These are phyloP conservation scores for Salix dunnii DNA, from an alignment of 345 rosid genomes.

Conservation along the genomic window DNA sequence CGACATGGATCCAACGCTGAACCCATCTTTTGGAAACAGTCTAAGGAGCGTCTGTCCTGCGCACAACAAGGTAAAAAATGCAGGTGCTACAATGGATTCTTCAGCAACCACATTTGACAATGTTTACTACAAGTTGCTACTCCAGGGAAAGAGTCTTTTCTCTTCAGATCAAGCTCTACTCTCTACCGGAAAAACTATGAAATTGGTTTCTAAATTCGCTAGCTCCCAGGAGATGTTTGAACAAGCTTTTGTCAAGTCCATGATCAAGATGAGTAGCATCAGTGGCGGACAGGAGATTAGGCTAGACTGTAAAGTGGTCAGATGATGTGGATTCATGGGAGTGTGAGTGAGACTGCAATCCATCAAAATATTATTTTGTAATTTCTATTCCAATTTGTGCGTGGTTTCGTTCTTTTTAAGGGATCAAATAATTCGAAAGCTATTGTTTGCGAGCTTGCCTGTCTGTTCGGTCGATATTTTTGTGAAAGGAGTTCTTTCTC, in stretches of 20 bases:
- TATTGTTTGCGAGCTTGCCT: neutral
- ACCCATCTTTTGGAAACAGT: slow-evolving; percentile 56
- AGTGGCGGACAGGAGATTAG: slow-evolving; percentile 77
- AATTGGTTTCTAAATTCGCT: slow-evolving; percentile 54
- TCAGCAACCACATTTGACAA: slow-evolving; percentile 51
- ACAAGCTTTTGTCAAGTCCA: slow-evolving; percentile 62
- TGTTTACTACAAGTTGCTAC: slow-evolving; percentile 59
- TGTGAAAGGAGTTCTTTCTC: too few species aligned
- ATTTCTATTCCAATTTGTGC: neutral
- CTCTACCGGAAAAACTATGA: slow-evolving; percentile 37
- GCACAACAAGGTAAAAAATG: slow-evolving; percentile 59
- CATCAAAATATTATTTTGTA: neutral
- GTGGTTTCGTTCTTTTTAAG: neutral
- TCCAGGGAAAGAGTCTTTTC: slow-evolving; percentile 65
- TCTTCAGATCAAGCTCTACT: slow-evolving; percentile 85
- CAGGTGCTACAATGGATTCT: slow-evolving; percentile 57
- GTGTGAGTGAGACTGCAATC: neutral
- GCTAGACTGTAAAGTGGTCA: slow-evolving; percentile 53
- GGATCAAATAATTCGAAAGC: neutral
- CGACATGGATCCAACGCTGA: slow-evolving; percentile 62
- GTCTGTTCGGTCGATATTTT: neutral
- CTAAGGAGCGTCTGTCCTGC: slow-evolving; percentile 48
- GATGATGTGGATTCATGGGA: neutral
- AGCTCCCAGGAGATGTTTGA: slow-evolving; percentile 42
- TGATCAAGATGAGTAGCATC: slow-evolving; percentile 85